Conservation (phyloP, 371 early-diverging fungal genomes). For the Paraphysoderma sedebokerense region DNA sequence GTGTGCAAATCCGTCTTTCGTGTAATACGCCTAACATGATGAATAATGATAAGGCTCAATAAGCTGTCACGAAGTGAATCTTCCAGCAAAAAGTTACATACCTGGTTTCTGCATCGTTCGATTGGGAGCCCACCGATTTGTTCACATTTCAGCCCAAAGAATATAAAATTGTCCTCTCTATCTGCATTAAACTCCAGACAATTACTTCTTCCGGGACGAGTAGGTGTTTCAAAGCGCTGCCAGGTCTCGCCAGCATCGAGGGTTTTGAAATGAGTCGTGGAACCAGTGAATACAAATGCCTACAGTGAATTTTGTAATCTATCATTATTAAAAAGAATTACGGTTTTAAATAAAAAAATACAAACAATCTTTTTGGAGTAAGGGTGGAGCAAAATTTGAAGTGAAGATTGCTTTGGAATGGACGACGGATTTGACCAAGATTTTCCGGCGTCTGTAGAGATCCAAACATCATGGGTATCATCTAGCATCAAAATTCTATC, state of each 20-base stretch:
- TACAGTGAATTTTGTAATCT: no score
- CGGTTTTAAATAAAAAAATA: no score
- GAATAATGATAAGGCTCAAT: not conserved
- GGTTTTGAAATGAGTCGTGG: conserved; percentile 47
- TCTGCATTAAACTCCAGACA: conserved; percentile 47
- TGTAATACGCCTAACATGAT: conserved; percentile 34
- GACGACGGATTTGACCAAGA: no score
- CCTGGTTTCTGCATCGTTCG: conserved; percentile 29
- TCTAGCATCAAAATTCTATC: no score
- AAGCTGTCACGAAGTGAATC: not conserved
- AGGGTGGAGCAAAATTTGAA: no score
- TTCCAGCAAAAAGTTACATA: conserved; percentile 6
- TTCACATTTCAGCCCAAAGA: conserved; percentile 29
- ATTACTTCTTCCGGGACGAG: conserved; percentile 18
- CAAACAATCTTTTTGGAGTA: no score
- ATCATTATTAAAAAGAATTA: no score
- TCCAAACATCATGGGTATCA: no score
- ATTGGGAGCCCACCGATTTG: conserved; percentile 19
- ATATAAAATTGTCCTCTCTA: conserved; percentile 35
- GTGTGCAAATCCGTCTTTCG: conserved; percentile 41
- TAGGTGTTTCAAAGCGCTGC: conserved; percentile 34
- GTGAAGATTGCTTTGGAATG: no score
- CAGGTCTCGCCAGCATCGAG: conserved; percentile 42
- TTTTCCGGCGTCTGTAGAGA: no score
- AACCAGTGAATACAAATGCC: no score